Evolutionary conservation across 2,329 filamentous ascomycete genomes (phyloP).

Genomic region (Colletotrichum chlorophyti): DNA sequence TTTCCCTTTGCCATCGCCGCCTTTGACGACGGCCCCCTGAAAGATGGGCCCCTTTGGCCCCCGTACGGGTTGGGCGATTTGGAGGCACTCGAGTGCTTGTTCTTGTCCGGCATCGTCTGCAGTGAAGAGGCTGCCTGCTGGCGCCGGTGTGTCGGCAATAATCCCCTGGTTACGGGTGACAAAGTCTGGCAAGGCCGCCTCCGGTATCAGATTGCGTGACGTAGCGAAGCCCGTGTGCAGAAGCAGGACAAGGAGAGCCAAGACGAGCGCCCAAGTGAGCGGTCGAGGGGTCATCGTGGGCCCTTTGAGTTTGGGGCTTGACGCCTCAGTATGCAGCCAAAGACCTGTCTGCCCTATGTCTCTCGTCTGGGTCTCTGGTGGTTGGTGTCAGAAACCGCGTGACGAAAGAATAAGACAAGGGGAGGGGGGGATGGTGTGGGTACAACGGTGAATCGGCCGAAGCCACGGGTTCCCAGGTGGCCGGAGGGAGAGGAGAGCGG

Average conservation of each 20-base stretch:
- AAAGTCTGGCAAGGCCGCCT: conserved; percentile 3
- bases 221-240: conserved; percentile 16
- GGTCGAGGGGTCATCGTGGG: conserved; percentile 7
- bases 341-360: conserved; percentile 15
- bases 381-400: conserved; percentile 21
- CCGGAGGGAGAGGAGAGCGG: background rate
- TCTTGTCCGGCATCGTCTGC: conserved; percentile 2
- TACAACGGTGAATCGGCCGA: conserved; percentile 1
- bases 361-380: conserved; percentile 8
- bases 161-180: conserved; percentile 14
- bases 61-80: conserved; percentile 72
- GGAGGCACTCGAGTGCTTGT: conserved; percentile 63
- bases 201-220: conserved; percentile 9
- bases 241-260: conserved; percentile 15
- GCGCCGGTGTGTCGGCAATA: conserved; percentile 14
- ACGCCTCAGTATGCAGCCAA: conserved; percentile 15
- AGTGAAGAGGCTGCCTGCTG: background rate
- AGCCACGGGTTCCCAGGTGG: conserved; percentile 14
- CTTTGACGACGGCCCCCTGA: conserved; percentile 27
- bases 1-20: conserved; percentile 27
- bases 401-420: background rate
- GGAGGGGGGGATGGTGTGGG: background rate
- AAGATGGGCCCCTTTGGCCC: conserved; percentile 48
- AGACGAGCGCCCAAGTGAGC: conserved; percentile 16
- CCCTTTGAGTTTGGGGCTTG: background rate